Conservation (phyloP, 768 basidiomycete genomes). For the Pulveroboletus sp. region DNA sequence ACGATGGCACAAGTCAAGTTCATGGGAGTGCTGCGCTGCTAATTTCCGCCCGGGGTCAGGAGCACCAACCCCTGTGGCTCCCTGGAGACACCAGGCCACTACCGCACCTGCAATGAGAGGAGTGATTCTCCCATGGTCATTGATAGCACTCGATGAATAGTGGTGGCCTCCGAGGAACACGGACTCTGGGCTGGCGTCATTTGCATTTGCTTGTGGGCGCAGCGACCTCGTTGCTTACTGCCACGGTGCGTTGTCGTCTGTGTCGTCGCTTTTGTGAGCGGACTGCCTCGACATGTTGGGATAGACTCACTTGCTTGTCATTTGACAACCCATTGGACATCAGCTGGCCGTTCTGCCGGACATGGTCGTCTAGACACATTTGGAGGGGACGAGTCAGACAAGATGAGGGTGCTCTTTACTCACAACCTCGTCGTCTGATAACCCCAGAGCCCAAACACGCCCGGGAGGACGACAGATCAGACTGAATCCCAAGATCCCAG, state of each 20-base stretch:
- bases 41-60: background rate
- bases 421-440: too few relatives aligned
- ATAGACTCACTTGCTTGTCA: background rate
- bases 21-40: background rate
- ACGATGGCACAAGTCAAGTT: background rate
- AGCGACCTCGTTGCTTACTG: too few relatives aligned
- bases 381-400: background rate
- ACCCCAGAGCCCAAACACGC: background rate
- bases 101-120: too few relatives aligned
- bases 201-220: too few relatives aligned
- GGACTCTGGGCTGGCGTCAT: too few relatives aligned
- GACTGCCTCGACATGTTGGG: background rate
- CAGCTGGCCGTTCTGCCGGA: background rate
- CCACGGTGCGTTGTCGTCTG: background rate
- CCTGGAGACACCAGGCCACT: too few relatives aligned
- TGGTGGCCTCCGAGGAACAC: too few relatives aligned
- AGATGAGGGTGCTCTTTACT: too few relatives aligned
- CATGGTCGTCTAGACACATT: background rate
- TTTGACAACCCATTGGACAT: background rate
- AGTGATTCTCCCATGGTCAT: too few relatives aligned
- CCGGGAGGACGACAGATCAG: too few relatives aligned
- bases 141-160: too few relatives aligned
- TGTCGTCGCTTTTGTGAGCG: background rate
- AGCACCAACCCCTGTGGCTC: background rate
- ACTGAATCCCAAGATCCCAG: too few relatives aligned